phyloP scores from a whole-genome alignment of 805 yeast species.

The Sungouiozyma ichnusensis region DNA sequence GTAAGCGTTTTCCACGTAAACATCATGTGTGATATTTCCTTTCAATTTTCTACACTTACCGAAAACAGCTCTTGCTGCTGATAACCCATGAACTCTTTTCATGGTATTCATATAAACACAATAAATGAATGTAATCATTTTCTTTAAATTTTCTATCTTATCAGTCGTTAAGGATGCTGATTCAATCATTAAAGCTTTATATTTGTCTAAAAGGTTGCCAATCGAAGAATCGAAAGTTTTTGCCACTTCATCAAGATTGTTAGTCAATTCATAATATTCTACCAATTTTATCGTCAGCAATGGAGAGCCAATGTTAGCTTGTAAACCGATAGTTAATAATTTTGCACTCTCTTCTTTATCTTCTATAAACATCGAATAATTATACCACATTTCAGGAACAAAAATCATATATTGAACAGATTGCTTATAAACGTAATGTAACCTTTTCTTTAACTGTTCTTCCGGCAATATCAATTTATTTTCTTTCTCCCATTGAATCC shows the following conservation, averaged over 20 bases:
- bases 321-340: slow-evolving; percentile 43
- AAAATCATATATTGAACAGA: slow-evolving; percentile 35
- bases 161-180: slow-evolving; percentile 3
- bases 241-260: slow-evolving; percentile 40
- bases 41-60: slow-evolving; percentile 55
- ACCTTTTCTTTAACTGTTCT: slow-evolving; percentile 41
- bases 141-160: slow-evolving; percentile 6
- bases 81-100: slow-evolving; percentile 56
- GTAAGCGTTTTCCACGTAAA: slow-evolving; percentile 72
- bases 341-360: slow-evolving; percentile 16
- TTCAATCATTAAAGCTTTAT: slow-evolving; percentile 17
- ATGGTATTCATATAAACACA: slow-evolving; percentile 60
- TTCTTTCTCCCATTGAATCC: slow-evolving; percentile 72
- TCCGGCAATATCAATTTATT: slow-evolving; percentile 57
- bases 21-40: slow-evolving; percentile 51
- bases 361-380: slow-evolving; percentile 26
- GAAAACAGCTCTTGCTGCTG: slow-evolving; percentile 65
- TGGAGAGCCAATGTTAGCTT: slow-evolving; percentile 60
- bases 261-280: slow-evolving; percentile 55
- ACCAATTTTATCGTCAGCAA: slow-evolving; percentile 57
- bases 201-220: slow-evolving; percentile 33
- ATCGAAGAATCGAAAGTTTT: slow-evolving; percentile 42
- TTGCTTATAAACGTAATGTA: slow-evolving; percentile 63
- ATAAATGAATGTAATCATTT: slow-evolving; percentile 49
- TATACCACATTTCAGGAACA: slow-evolving; percentile 31